A percentile compares a stretch with the other conserved stretches of the same genome.
phyloP scores from a whole-genome alignment of 768 basidiomycete genomes.

The Tulasnella sp. region DNA sequence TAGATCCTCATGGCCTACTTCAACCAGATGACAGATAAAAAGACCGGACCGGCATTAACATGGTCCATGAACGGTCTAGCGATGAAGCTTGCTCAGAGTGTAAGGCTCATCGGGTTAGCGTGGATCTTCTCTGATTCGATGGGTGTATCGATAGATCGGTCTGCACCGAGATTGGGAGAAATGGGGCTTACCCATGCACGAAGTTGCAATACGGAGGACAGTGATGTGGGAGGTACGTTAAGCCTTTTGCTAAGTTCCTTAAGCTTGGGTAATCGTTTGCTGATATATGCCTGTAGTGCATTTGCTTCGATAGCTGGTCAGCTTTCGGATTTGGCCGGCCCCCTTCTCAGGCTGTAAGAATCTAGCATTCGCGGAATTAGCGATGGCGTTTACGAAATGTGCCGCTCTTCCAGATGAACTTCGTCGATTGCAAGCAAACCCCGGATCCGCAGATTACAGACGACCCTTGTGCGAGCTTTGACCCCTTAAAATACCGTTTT shows the following conservation, averaged over 20 bases:
- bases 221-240: slow-evolving; percentile 17
- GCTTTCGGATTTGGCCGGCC: slow-evolving; percentile 15
- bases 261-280: background rate
- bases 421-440: slow-evolving; percentile 13
- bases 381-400: background rate
- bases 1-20: slow-evolving; percentile 15
- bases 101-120: background rate
- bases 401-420: slow-evolving; percentile 1
- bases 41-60: slow-evolving; percentile 10
- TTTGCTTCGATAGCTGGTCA: slow-evolving; percentile 13
- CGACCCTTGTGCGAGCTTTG: slow-evolving; percentile 13
- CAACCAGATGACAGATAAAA: slow-evolving; percentile 15
- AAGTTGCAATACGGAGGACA: slow-evolving; percentile 8
- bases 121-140: background rate
- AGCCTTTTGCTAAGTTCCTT: background rate
- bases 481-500: slow-evolving; percentile 9
- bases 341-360: slow-evolving; percentile 11
- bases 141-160: slow-evolving; percentile 6
- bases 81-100: slow-evolving; percentile 13
- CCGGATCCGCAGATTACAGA: slow-evolving; percentile 5
- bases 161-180: slow-evolving; percentile 15
- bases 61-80: slow-evolving; percentile 15
- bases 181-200: slow-evolving; percentile 14
- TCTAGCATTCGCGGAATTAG: background rate
- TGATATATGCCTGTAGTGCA: slow-evolving; percentile 2